Percentiles rank a stretch among this genome's conserved stretches.
These are phyloP conservation scores for Nevesoporus exiguus DNA, from an alignment of 768 basidiomycete genomes.

Conservation along the genomic window DNA sequence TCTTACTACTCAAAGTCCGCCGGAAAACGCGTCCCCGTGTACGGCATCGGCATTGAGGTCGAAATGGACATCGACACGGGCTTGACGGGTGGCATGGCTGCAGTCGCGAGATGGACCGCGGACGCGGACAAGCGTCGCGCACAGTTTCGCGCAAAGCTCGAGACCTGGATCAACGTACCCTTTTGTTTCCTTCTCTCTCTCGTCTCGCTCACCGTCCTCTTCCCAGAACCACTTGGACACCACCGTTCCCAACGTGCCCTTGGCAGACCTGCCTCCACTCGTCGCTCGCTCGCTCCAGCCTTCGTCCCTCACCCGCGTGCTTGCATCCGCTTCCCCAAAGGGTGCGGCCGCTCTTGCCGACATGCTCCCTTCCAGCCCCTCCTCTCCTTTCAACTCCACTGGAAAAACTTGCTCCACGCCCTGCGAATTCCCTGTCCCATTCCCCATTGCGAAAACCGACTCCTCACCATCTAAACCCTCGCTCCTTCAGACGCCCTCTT, in stretches of 20 bases:
- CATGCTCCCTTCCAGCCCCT: slow-evolving; percentile 30
- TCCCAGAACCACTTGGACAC: slow-evolving; percentile 49
- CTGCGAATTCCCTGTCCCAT: slow-evolving; percentile 34
- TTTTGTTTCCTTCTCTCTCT: neutral
- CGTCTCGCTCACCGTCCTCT: slow-evolving; percentile 11
- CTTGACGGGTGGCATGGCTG: slow-evolving; percentile 81
- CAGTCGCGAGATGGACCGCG: slow-evolving; percentile 84
- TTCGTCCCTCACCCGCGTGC: slow-evolving; percentile 64
- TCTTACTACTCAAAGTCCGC: slow-evolving; percentile 67
- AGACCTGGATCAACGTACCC: slow-evolving; percentile 59
- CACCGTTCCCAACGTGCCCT: slow-evolving; percentile 55
- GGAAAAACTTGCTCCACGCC: slow-evolving; percentile 11
- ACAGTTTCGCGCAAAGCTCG: slow-evolving; percentile 56
- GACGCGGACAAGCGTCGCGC: slow-evolving; percentile 58
- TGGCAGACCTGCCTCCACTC: slow-evolving; percentile 63
- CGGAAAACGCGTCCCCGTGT: slow-evolving; percentile 69
- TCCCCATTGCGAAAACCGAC: slow-evolving; percentile 43
- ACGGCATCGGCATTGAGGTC: slow-evolving; percentile 85
- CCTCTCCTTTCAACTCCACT: slow-evolving; percentile 39
- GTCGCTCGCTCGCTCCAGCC: slow-evolving; percentile 45
- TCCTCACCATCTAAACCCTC: slow-evolving; percentile 45
- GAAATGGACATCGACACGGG: slow-evolving; percentile 82
- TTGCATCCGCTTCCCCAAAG: slow-evolving; percentile 75
- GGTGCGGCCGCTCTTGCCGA: slow-evolving; percentile 33
- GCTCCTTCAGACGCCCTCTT: slow-evolving; percentile 67